Evolutionary conservation across 2,329 filamentous ascomycete species (phyloP), one percentile per base, ranked within the genome.

Genomic region (Fusarium dimerum): DNA sequence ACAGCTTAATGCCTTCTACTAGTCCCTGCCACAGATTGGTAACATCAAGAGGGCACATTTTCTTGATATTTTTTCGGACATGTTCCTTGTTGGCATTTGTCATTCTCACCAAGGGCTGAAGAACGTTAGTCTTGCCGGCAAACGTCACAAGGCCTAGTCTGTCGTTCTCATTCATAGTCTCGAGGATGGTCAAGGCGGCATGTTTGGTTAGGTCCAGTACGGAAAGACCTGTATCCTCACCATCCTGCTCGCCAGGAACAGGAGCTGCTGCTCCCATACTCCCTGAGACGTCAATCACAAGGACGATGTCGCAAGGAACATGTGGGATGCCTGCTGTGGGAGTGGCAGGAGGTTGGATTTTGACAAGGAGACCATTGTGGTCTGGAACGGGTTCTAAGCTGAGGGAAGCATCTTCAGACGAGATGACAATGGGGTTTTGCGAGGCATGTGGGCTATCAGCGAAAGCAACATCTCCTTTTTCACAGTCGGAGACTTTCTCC

Each of bases 11-110:
- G 1, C 79, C 81, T n/a, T 76, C 66, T 2, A 70, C 61, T 26
- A 86, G 73, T 2, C 83, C 84, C 7, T 78, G 72, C 83, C 83
- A 86, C 1, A 86, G 67, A 55, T 85, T 85, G 1, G 82, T 86
- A 3, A 66, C 61, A 11, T 66, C 66, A 0, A 68, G 48, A 0
- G 74, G 64, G 1, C 38, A 18, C 64, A 86, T 74, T 0, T 42
- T 49, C 18, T 76, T 67, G 17, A 86, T 77, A 7, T 71, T 75
- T 3, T 62, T 54, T n/a, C 71, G 62, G 0, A 77, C 65, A 2
- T 55, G 46, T n/a, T 59, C 62, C 62, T 85, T 85, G 56, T 77
- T 77, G 2, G 48, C 50, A 0, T 66, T 38, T 0, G 69, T 78
- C 78, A 85, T 84, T 13, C 69, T 61, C 1, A 68, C 68, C 17